Percentiles rank a stretch among this genome's conserved stretches.
phyloP scores from a whole-genome alignment of 148 eudicot genomes.

The Silene conica region DNA sequence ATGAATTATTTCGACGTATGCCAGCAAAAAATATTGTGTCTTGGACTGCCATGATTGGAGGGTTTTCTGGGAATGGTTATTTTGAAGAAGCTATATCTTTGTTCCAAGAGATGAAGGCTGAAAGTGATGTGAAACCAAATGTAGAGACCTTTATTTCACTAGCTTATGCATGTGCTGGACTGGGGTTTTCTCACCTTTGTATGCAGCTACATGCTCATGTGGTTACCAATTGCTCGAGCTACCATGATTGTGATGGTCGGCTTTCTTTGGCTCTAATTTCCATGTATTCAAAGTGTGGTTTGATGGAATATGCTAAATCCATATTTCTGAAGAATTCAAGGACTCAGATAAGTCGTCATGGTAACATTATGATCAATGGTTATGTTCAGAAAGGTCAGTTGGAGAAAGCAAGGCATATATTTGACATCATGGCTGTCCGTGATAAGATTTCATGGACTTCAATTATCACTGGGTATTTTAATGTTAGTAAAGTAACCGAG shows the following conservation, averaged over 20 bases:
- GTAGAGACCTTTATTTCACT: slow-evolving; percentile 33
- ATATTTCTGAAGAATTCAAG: slow-evolving; percentile 24
- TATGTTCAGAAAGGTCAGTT: slow-evolving; percentile 28
- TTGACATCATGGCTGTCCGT: slow-evolving; percentile 27
- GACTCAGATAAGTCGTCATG: slow-evolving; percentile 29
- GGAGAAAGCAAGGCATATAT: slow-evolving; percentile 32
- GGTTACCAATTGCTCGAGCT: slow-evolving; percentile 20
- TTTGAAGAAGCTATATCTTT: slow-evolving; percentile 32
- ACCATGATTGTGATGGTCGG: slow-evolving; percentile 20
- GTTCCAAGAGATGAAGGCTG: slow-evolving; percentile 33
- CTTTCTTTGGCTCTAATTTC: slow-evolving; percentile 28
- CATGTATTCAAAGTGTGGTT: slow-evolving; percentile 38
- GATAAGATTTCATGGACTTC: slow-evolving; percentile 43
- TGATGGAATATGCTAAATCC: slow-evolving; percentile 34
- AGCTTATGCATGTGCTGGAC: slow-evolving; percentile 39
- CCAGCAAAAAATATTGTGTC: slow-evolving; percentile 39
- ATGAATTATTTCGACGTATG: slow-evolving; percentile 29
- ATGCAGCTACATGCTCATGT: slow-evolving; percentile 38
- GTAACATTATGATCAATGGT: slow-evolving; percentile 37
- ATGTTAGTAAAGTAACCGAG: slow-evolving; percentile 25
- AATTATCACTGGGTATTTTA: slow-evolving; percentile 36
- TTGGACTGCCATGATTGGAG: slow-evolving; percentile 49
- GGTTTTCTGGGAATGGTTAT: slow-evolving; percentile 41
- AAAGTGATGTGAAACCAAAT: slow-evolving; percentile 28
- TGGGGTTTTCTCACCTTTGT: slow-evolving; percentile 30